These are phyloP conservation scores for Chenopodium formosanum DNA, from an alignment of 148 eudicot genomes.

Conservation along the genomic window DNA sequence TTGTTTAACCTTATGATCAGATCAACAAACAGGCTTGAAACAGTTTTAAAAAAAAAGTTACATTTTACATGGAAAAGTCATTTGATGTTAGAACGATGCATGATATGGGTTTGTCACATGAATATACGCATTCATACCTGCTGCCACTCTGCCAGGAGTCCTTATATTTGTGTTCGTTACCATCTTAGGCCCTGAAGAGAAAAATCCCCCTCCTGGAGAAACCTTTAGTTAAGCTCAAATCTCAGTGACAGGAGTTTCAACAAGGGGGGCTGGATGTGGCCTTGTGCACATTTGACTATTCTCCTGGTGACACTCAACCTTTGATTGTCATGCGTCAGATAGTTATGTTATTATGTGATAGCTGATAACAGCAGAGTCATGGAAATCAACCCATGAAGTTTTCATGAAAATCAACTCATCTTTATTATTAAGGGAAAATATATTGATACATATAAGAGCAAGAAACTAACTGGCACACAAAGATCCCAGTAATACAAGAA, in stretches of 20 bases:
- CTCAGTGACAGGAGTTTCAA: too few relatives aligned
- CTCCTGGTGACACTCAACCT: neutral
- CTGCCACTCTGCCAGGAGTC: conserved; percentile 23
- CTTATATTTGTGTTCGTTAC: conserved; percentile 14
- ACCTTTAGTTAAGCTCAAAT: too few relatives aligned
- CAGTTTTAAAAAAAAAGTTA: too few relatives aligned
- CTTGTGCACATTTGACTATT: neutral
- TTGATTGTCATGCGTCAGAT: neutral
- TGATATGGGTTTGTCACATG: too few relatives aligned
- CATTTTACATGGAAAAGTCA: too few relatives aligned
- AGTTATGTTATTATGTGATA: neutral
- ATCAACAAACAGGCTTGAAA: too few relatives aligned
- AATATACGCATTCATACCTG: conserved; percentile 12
- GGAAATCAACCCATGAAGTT: neutral
- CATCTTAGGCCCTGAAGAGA: conserved; percentile 31
- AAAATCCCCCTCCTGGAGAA: conserved; percentile 32
- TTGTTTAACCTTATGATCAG: too few relatives aligned
- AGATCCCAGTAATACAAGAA: neutral
- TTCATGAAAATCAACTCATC: neutral
- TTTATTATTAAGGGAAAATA: neutral
- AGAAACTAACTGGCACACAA: neutral
- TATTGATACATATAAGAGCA: neutral
- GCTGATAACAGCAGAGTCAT: neutral
- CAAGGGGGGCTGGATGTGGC: too few relatives aligned
- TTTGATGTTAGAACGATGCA: too few relatives aligned